phyloP scores from a whole-genome alignment of 2,329 filamentous ascomycete species.

The Colletotrichum zoysiae region DNA sequence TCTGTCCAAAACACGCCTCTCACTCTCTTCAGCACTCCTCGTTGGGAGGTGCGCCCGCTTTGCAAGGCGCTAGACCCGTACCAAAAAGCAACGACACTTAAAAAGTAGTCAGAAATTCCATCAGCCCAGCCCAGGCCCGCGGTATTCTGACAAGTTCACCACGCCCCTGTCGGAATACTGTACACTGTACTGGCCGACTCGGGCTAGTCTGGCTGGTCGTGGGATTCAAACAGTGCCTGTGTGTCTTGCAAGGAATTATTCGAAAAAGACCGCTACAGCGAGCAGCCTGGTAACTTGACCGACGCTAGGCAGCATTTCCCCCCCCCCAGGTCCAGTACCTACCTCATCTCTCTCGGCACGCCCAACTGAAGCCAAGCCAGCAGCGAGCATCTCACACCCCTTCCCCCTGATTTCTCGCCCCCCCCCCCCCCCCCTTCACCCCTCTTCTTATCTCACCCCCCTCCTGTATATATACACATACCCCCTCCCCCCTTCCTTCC shows the following conservation, averaged over 20 bases:
- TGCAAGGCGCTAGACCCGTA: constrained; percentile 34
- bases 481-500: constrained; percentile 14
- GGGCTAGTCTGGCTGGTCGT: constrained; percentile 19
- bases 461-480: constrained; percentile 1
- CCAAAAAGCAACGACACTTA: constrained; percentile 41
- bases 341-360: too few relatives aligned
- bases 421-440: constrained; percentile 1
- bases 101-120: constrained; percentile 41
- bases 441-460: background rate
- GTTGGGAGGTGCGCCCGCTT: constrained; percentile 29
- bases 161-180: constrained; percentile 28
- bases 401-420: constrained; percentile 3
- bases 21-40: constrained; percentile 29
- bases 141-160: constrained; percentile 25
- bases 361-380: background rate
- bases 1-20: background rate
- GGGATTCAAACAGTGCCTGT: constrained; percentile 28
- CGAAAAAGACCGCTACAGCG: constrained; percentile 37
- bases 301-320: constrained; percentile 35
- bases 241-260: constrained; percentile 35
- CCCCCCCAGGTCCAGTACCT: too few relatives aligned
- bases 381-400: background rate
- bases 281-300: constrained; percentile 43
- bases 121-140: constrained; percentile 29
- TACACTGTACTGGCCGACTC: constrained; percentile 11